phyloP scores from a whole-genome alignment of 176 grass and related monocot species.

The Musa beccarii region DNA sequence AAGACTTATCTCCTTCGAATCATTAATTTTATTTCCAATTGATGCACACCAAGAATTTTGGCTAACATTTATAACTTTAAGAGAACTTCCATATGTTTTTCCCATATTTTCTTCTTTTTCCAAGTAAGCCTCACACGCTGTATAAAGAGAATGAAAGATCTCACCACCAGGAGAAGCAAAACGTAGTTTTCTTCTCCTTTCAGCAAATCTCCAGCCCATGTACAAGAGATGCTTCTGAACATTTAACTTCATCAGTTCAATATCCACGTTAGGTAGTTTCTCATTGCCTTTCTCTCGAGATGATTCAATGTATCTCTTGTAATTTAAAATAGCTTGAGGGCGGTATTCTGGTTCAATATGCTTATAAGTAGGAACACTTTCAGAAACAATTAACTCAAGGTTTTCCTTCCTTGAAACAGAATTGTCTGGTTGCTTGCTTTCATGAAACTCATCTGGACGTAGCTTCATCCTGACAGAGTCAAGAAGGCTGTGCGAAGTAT shows the following conservation, averaged over 20 bases:
- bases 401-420: conserved; percentile 7
- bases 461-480: neutral
- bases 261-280: conserved; percentile 3
- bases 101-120: conserved; percentile 5
- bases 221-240: conserved; percentile 46
- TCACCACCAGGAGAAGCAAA: conserved; percentile 41
- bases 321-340: conserved; percentile 35
- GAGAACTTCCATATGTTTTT: neutral
- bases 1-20: too few species aligned
- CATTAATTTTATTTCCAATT: too few species aligned
- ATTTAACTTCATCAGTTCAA: conserved; percentile 35
- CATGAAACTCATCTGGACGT: neutral
- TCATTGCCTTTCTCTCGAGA: conserved; percentile 7
- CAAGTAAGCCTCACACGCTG: conserved; percentile 49
- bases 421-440: neutral
- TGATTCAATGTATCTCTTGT: conserved; percentile 35
- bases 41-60: neutral
- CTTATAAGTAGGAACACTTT: neutral
- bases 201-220: conserved; percentile 36
- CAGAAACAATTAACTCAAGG: neutral
- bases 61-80: neutral
- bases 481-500: neutral
- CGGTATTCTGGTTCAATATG: conserved; percentile 13
- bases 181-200: conserved; percentile 13
- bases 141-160: conserved; percentile 41